Evolutionary conservation across 495 filamentous ascomycete genomes (phyloP).

Genomic region (Podospora pseudoanserina): DNA sequence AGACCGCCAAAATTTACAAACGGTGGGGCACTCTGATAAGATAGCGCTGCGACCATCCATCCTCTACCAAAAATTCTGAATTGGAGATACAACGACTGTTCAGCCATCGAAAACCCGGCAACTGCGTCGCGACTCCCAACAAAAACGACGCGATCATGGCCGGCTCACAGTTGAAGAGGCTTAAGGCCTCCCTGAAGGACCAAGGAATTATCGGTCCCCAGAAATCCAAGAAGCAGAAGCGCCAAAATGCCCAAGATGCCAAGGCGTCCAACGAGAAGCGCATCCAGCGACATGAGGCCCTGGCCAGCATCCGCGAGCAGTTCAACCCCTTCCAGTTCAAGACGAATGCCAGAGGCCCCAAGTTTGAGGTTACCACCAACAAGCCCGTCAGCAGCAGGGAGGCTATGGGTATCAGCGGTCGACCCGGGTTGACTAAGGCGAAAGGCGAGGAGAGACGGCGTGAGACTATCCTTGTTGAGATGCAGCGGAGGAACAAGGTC

Average conservation of each 20-base stretch:
- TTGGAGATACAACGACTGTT: neutral
- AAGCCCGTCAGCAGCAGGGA: slow-evolving; percentile 48
- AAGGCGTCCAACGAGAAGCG: slow-evolving; percentile 59
- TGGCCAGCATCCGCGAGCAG: slow-evolving; percentile 82
- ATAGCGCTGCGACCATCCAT: slow-evolving; percentile 20
- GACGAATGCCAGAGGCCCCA: slow-evolving; percentile 59
- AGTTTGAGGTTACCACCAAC: slow-evolving; percentile 71
- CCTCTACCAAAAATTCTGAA: slow-evolving; percentile 25
- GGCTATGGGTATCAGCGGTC: slow-evolving; percentile 53
- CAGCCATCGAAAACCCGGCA: neutral
- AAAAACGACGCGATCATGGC: slow-evolving; percentile 56
- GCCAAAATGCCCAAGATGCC: slow-evolving; percentile 63
- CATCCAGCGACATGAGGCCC: slow-evolving; percentile 66
- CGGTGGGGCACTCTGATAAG: slow-evolving; percentile 31
- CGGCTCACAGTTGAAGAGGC: slow-evolving; percentile 91
- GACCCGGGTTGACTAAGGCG: slow-evolving; percentile 81
- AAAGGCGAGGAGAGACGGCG: slow-evolving; percentile 82
- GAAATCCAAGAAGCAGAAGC: slow-evolving; percentile 87
- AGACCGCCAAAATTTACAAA: slow-evolving; percentile 32
- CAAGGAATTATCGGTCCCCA: slow-evolving; percentile 85
- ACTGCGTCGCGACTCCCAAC: neutral
- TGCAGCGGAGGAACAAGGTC: slow-evolving; percentile 81
- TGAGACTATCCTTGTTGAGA: slow-evolving; percentile 76
- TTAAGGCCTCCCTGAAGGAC: slow-evolving; percentile 82
- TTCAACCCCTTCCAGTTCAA: slow-evolving; percentile 98